Evolutionary conservation across 2,329 filamentous ascomycete genomes (phyloP).

Genomic region (Aphanocladium album): DNA sequence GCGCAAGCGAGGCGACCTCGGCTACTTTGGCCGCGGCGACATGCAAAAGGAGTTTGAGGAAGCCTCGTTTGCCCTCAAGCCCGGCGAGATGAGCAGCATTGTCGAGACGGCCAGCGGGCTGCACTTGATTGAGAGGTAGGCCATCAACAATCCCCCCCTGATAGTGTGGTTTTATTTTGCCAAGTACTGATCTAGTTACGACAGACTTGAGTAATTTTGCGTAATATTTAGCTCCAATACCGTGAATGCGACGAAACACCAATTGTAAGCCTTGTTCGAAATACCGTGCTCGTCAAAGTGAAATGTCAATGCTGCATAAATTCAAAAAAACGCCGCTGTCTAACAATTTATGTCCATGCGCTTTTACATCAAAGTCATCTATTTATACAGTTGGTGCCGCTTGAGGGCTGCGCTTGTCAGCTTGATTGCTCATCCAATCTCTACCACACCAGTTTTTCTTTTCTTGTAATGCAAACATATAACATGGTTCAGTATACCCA

Average conservation of each 20-base stretch:
- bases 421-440: too few relatives aligned
- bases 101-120: conserved; percentile 91
- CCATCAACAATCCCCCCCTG: too few relatives aligned
- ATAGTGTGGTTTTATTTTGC: too few relatives aligned
- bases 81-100: conserved; percentile 78
- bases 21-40: conserved; percentile 88
- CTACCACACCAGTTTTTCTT: too few relatives aligned
- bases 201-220: conserved; percentile 3
- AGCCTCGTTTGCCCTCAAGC: conserved; percentile 82
- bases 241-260: background rate
- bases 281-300: background rate
- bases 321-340: too few relatives aligned
- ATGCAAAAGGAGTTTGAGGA: conserved; percentile 99
- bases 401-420: too few relatives aligned
- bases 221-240: background rate
- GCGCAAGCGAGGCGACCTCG: conserved; percentile 87
- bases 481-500: background rate
- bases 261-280: background rate
- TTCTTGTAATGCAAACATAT: background rate
- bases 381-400: too few relatives aligned
- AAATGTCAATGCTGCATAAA: too few relatives aligned
- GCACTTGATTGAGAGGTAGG: conserved; percentile 90
- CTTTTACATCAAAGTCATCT: too few relatives aligned
- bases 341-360: too few relatives aligned
- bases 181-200: too few relatives aligned